Evolutionary conservation across 257 asterid genomes (phyloP).

Genomic region (Craterostigma plantagineum): DNA sequence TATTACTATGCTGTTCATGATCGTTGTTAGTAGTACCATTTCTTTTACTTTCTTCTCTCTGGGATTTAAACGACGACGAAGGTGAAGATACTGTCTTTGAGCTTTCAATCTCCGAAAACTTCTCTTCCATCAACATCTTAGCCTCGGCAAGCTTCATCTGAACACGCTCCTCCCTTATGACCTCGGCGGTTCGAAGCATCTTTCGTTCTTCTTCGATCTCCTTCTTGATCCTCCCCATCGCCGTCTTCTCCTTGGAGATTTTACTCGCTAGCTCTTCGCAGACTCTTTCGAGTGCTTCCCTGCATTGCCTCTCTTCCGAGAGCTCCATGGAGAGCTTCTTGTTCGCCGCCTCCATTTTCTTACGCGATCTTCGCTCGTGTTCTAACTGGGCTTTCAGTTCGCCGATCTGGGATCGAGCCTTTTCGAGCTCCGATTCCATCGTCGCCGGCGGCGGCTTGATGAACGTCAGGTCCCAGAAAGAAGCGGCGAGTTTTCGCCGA

Average conservation of each 20-base stretch:
- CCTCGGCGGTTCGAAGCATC: slow-evolving; percentile 72
- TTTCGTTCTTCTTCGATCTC: slow-evolving; percentile 62
- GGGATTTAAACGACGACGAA: neutral
- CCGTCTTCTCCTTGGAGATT: slow-evolving; percentile 18
- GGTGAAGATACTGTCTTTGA: slow-evolving; percentile 9
- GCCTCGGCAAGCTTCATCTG: slow-evolving; percentile 78
- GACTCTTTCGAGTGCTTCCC: slow-evolving; percentile 32
- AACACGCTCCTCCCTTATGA: slow-evolving; percentile 68
- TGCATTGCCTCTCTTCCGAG: slow-evolving; percentile 33
- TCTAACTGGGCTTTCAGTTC: slow-evolving; percentile 34
- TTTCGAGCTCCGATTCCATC: slow-evolving; percentile 55
- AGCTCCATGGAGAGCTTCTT: slow-evolving; percentile 31
- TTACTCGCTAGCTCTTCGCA: slow-evolving; percentile 38
- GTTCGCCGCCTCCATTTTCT: slow-evolving; percentile 25
- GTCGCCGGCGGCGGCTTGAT: slow-evolving; percentile 26
- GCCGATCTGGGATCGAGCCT: no score
- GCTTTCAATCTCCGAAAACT: slow-evolving; percentile 22
- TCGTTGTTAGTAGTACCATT: no score
- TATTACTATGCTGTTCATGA: neutral
- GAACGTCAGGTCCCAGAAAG: slow-evolving; percentile 65
- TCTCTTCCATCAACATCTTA: slow-evolving; percentile 41
- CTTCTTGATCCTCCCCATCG: slow-evolving; percentile 24
- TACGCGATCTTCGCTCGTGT: slow-evolving; percentile 28
- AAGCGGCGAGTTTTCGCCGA: slow-evolving; percentile 43
- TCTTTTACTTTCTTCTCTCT: slow-evolving; percentile 4